phyloP scores from a whole-genome alignment of 1,284 basidiomycete genomes.

The Apiotrichum mycotoxinovorans region DNA sequence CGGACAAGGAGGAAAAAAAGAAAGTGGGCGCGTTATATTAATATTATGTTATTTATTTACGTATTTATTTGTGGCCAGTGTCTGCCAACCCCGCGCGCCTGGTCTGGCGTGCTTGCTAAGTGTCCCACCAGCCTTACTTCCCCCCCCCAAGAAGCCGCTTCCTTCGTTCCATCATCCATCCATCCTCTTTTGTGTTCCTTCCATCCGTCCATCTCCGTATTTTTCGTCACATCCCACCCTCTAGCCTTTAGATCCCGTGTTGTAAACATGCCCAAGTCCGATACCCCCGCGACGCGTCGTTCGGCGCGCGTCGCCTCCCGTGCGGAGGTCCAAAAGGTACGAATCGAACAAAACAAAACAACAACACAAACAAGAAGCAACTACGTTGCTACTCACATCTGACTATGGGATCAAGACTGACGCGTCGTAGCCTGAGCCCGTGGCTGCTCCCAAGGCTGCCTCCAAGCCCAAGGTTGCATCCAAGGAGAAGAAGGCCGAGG shows the following conservation, averaged over 20 bases:
- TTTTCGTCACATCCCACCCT: neutral
- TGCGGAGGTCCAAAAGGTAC: constrained; percentile 16
- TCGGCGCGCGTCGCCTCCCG: constrained; percentile 34
- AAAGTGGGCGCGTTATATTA: no score
- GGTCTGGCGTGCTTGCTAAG: no score
- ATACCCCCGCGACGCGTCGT: constrained; percentile 18
- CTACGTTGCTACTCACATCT: neutral
- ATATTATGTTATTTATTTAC: no score
- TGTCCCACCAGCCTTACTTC: no score
- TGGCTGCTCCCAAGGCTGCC: constrained; percentile 11
- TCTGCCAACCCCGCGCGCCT: no score
- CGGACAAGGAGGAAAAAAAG: no score
- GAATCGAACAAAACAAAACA: neutral
- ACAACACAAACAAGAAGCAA: no score
- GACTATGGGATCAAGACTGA: neutral
- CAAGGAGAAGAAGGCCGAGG: constrained; percentile 17
- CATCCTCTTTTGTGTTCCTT: no score
- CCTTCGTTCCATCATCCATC: no score
- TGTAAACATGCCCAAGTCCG: constrained; percentile 22
- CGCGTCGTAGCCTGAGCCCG: neutral
- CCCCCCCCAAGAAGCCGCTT: no score
- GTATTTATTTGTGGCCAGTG: no score
- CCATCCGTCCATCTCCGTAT: neutral
- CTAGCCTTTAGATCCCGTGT: no score
- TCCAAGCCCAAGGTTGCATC: constrained; percentile 24